Conservation (phyloP, 805 yeast genomes). For the Candida parachauliodes region DNA sequence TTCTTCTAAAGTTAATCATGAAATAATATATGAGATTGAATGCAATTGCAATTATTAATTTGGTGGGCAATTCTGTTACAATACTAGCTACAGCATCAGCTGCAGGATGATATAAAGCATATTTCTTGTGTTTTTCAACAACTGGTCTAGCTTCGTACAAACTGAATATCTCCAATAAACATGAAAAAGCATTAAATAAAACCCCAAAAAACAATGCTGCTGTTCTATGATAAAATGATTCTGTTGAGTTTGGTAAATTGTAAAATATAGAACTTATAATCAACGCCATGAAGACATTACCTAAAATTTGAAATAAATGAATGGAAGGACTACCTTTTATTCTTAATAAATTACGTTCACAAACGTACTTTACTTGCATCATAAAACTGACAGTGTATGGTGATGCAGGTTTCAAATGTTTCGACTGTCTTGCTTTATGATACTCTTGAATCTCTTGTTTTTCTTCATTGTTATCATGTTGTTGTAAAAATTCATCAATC, state of each 20-base stretch:
- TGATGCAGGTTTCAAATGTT: slow-evolving; percentile 30
- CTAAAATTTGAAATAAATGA: slow-evolving; percentile 46
- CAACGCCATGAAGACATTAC: slow-evolving; percentile 54
- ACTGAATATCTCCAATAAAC: slow-evolving; percentile 56
- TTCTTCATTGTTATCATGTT: slow-evolving; percentile 15
- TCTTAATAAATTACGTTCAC: slow-evolving; percentile 51
- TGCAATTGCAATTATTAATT: slow-evolving; percentile 31
- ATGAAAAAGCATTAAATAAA: slow-evolving; percentile 55
- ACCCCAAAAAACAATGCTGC: slow-evolving; percentile 60
- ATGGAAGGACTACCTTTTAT: slow-evolving; percentile 54
- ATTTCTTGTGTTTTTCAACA: slow-evolving; percentile 65
- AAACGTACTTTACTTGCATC: slow-evolving; percentile 49
- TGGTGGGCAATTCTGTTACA: slow-evolving; percentile 60
- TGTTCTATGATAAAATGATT: slow-evolving; percentile 59
- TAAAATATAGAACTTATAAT: slow-evolving; percentile 59
- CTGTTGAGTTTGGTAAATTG: slow-evolving; percentile 45
- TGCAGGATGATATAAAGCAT: slow-evolving; percentile 68
- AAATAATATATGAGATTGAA: slow-evolving; percentile 21
- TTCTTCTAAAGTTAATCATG: slow-evolving; percentile 32
- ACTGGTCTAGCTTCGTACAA: slow-evolving; percentile 61
- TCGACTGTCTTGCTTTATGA: slow-evolving; percentile 36
- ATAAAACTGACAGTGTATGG: slow-evolving; percentile 41
- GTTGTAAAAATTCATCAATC: slow-evolving; percentile 36
- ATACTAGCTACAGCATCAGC: slow-evolving; percentile 66
- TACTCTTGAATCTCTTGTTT: slow-evolving; percentile 19